Evolutionary conservation across 23 red algal genomes (phyloP), one percentile per base, ranked within the genome.

Genomic region (Gracilaria gracilis): DNA sequence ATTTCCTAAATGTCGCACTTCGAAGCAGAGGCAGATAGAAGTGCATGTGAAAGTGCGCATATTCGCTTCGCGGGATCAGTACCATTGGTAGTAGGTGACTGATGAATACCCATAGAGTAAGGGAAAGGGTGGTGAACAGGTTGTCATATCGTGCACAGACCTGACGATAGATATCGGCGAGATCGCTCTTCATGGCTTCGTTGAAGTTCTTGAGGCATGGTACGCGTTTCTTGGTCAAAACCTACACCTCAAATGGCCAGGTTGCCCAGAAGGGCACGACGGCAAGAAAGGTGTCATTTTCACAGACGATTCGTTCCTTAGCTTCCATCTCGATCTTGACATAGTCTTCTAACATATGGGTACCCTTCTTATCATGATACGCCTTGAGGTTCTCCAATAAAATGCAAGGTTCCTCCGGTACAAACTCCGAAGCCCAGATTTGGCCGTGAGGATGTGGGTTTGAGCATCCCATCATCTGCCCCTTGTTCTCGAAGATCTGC

Each of bases 401-500:
- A 36, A 74, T 80, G 23, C 79, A 80, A 7, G 92, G 82, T 49
- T 93, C 96, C 24, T 93, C 86, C n/a, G 96, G 96, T 19, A 98
- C 62, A 78, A 95, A 98, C 88, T 88, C 82, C 21, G 93, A 94
- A 20, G 78, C 76, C 96, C 96, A 98, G 80, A 98, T 98, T 69
- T 98, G 96, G 19, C 96, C 93, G 37, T 98, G 96, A 55, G 96
- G 96, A 82, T 98, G 96, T 27, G 93, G 93, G 57, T 98, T 98
- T 24, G 93, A 95, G 93, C 96, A 98, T 35, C 96, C 96, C 96
- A 98, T 98, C 81, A 93, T 93, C 74, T 86, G 57, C 35, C 96
- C 96, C 57, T 98, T 98, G 83, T 98, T 98, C 91, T 98, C 96
- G 79, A 98, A 98, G 48, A 98, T 98, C 70, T 98, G 96, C 40